Evolutionary conservation across 176 grass and related monocot species (phyloP).

Genomic region (Carex myosuroides): DNA sequence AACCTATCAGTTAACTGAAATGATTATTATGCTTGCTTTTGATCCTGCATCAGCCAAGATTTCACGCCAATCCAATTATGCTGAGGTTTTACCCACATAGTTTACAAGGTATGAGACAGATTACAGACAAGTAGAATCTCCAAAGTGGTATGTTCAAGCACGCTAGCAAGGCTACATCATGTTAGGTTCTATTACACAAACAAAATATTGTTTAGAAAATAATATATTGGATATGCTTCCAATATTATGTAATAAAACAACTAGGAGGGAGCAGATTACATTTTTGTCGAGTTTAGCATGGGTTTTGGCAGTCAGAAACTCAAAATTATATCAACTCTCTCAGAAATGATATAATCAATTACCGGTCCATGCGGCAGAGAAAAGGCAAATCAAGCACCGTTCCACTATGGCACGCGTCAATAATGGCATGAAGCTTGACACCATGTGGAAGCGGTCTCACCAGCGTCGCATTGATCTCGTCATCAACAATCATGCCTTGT

Average conservation of each 20-base stretch:
- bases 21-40: not conserved
- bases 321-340: not conserved
- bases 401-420: constrained; percentile 96
- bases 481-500: constrained; percentile 97
- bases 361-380: constrained; percentile 91
- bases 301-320: not conserved
- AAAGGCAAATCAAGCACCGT: constrained; percentile 90
- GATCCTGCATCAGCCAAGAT: not conserved
- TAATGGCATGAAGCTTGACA: constrained; percentile 88
- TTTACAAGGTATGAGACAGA: not conserved
- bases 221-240: not conserved
- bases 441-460: constrained; percentile 77
- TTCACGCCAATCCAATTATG: not conserved
- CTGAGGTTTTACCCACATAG: not conserved
- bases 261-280: not conserved
- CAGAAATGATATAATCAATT: not conserved
- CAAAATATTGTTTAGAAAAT: not conserved
- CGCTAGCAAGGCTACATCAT: not conserved
- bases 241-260: not conserved
- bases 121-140: not conserved
- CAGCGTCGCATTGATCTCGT: constrained; percentile 75
- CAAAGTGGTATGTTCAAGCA: not conserved
- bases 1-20: not conserved
- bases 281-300: not conserved
- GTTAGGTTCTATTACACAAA: not conserved